phyloP scores from a whole-genome alignment of 169 alveolate species.

The Eimeria zaria region DNA sequence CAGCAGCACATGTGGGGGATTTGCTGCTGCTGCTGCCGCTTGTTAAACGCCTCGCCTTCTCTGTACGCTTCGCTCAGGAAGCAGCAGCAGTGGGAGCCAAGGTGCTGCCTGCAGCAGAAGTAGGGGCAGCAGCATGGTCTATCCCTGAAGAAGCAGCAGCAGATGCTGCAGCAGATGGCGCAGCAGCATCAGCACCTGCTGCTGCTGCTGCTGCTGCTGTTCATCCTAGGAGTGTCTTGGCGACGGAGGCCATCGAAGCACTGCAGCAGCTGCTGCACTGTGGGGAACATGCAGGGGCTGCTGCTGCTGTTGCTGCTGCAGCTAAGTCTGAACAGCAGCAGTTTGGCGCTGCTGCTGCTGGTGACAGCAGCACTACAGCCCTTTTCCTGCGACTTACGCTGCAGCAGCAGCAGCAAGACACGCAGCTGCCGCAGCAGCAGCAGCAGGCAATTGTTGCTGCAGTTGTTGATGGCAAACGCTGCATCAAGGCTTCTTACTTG shows the following conservation, averaged over 20 bases:
- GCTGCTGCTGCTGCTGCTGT: conserved; percentile 22
- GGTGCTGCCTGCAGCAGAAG: conserved; percentile 58
- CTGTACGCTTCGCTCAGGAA: conserved; percentile 41
- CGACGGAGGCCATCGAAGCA: conserved; percentile 36
- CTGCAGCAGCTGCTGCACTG: conserved; percentile 60
- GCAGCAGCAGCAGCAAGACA: conserved; percentile 72
- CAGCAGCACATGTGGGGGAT: conserved; percentile 42
- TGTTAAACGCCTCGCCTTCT: conserved; percentile 66
- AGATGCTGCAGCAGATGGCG: conserved; percentile 26
- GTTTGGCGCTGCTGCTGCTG: conserved; percentile 4
- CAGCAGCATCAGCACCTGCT: conserved; percentile 33
- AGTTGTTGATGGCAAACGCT: background rate
- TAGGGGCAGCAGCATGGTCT: conserved; percentile 45
- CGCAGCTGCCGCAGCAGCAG: conserved; percentile 5
- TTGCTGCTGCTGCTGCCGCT: conserved; percentile 80
- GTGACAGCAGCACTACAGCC: conserved; percentile 20
- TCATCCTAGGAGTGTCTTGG: conserved; percentile 15
- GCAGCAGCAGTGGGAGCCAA: conserved; percentile 47
- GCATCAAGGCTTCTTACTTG: conserved; percentile 1
- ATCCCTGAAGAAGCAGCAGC: conserved; percentile 1
- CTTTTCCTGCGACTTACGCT: conserved; percentile 10
- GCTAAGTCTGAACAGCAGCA: background rate
- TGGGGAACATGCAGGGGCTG: background rate
- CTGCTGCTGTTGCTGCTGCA: background rate
- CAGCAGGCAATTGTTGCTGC: conserved; percentile 49